A percentile compares a stretch with the other conserved stretches of the same genome.
phyloP scores from a whole-genome alignment of 441 rosid genomes.

The Macaranga tanarius region DNA sequence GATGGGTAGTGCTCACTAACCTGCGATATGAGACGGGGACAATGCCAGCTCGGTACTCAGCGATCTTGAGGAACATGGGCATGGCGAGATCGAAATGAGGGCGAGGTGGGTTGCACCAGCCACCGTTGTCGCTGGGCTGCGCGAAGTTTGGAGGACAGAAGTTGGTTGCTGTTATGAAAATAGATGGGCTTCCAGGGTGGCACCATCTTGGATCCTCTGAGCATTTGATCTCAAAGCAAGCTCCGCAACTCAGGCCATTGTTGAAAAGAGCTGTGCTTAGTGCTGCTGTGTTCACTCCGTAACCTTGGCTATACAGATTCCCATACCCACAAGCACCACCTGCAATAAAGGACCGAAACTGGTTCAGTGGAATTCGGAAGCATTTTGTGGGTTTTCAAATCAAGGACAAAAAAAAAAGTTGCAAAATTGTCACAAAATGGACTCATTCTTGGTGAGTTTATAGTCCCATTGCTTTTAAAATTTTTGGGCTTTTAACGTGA shows the following conservation, averaged over 20 bases:
- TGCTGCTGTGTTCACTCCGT: conserved; percentile 40
- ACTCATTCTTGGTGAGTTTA: no score
- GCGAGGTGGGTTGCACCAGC: conserved; percentile 42
- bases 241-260: conserved; percentile 35
- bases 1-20: conserved; percentile 5
- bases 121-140: conserved; percentile 35
- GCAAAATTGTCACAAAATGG: no score
- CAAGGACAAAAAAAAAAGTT: no score
- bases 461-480: no score
- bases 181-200: conserved; percentile 27
- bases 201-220: conserved; percentile 31
- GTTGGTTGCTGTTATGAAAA: conserved; percentile 28
- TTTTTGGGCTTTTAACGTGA: no score
- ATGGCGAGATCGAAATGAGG: conserved; percentile 38
- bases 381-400: no score
- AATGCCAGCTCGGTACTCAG: conserved; percentile 34
- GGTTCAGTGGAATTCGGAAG: no score
- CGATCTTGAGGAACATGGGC: conserved; percentile 41
- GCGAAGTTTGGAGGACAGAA: conserved; percentile 38
- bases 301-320: conserved; percentile 37
- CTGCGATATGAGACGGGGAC: conserved; percentile 35
- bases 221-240: conserved; percentile 38
- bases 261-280: conserved; percentile 36
- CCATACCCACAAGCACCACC: conserved; percentile 43
- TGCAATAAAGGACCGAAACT: background rate